phyloP scores from a whole-genome alignment of 2,329 filamentous ascomycete genomes.

The Talaromyces rugulosus region DNA sequence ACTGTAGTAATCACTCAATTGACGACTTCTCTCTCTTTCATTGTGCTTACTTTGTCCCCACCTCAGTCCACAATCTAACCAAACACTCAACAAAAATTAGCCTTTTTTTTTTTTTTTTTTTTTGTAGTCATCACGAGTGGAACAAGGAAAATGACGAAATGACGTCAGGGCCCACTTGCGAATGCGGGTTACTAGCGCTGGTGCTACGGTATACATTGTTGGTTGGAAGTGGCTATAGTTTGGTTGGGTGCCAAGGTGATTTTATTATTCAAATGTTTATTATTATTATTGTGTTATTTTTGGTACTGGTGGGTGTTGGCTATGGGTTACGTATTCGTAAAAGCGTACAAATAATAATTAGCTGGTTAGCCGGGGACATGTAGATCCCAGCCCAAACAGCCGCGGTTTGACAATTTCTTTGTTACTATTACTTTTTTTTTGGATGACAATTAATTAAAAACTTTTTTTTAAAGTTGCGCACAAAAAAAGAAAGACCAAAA shows the following conservation, averaged over 20 bases:
- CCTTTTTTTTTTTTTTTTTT: not conserved
- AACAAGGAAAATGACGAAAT: not conserved
- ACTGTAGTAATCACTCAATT: not conserved
- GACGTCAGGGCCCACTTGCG: not conserved
- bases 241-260: not conserved
- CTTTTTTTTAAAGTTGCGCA: not conserved
- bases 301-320: not conserved
- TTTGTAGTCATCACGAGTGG: not conserved
- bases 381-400: not conserved
- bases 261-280: not conserved
- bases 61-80: not conserved
- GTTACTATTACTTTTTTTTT: not conserved
- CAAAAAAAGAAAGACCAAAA: too few species aligned
- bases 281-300: not conserved
- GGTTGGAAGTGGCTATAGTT: not conserved
- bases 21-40: not conserved
- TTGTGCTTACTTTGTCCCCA: not conserved
- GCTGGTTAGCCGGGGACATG: not conserved
- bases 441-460: too few species aligned
- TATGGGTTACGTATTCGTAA: too few species aligned
- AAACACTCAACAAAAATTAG: not conserved
- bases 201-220: not conserved
- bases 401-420: not conserved
- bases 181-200: not conserved
- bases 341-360: not conserved